Base-by-base conservation (phyloP, 805 yeast genomes). In the Cyberlindnera euphorbiiphila region DNA sequence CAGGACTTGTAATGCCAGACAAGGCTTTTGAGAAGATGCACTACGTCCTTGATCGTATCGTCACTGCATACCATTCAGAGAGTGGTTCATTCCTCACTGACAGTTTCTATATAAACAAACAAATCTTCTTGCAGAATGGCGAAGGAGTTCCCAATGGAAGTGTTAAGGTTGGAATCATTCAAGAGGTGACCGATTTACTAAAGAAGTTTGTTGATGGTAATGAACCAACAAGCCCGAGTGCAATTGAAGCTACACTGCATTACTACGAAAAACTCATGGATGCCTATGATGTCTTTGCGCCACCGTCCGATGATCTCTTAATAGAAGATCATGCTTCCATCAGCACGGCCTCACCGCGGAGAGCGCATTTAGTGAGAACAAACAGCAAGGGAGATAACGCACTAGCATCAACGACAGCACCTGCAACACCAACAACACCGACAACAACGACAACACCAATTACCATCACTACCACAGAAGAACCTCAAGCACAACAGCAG, bases 231-330 rank as follows among this genome's bases (percentile, higher is more conserved):
- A 32, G 31, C 9, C 16, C 38, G 9, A 14, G 20, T 4, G 27
- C 24, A 2, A 42, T 53, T 6, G 43, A 45, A 5, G 31, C 47
- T 8, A 51, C 46, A 1, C 28, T 54, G 8, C 33, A 25, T 6
- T 54, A 54, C 27, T 54, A 54, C 25, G 41, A 42, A 12, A 53
- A 49, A 28, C 28, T 54, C 9, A 45, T 53, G 50, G 46, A 45
- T 32, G 59, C 59, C 6, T 54, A 51, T 35, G 54, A 51, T 7
- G 39, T 48, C 4, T 36, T 53, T 25, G 37, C 39, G 11, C 19
- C 15, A 3, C 28, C 37, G 4, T 26, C 22, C 0, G 37, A 34
- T 6, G 37, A 32, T 19, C 15, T 29, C 2, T 25, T 18, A 2
- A 29, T 20, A 0, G 32, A 25, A 6, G 41, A 33, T 15, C 34